These are phyloP conservation scores for Dothiorella sarmentorum DNA, from an alignment of 2,329 filamentous ascomycete species.

Conservation along the genomic window DNA sequence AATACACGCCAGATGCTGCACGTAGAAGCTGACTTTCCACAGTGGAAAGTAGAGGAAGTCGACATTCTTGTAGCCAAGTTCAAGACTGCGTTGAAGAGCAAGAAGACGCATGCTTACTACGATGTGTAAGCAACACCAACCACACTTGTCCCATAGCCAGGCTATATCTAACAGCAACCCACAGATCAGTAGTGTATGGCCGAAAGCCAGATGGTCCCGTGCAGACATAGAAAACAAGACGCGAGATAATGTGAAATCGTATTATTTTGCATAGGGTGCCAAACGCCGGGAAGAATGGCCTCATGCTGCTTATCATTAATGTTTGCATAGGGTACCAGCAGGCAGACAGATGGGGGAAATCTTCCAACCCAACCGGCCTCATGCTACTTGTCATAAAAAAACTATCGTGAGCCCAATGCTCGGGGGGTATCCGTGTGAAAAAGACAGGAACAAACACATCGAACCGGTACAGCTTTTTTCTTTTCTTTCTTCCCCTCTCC, in stretches of 20 bases:
- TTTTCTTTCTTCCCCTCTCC: background rate
- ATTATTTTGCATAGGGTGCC: background rate
- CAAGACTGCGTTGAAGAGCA: constrained; percentile 1
- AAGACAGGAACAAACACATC: background rate
- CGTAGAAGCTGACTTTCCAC: too few species aligned
- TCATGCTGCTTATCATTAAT: constrained; percentile 11
- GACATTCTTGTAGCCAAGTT: background rate
- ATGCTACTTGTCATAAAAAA: constrained; percentile 5
- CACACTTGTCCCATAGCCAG: background rate
- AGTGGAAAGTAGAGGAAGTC: constrained; percentile 14
- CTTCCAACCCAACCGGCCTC: background rate
- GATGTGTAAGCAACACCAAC: background rate
- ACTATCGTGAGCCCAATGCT: background rate
- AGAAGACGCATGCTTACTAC: constrained; percentile 3
- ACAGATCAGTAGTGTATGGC: background rate
- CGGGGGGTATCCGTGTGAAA: constrained; percentile 4
- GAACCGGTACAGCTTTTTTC: too few species aligned
- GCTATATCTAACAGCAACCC: background rate
- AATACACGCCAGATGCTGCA: too few species aligned
- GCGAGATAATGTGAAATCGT: background rate
- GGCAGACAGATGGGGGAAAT: background rate
- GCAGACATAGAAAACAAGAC: background rate
- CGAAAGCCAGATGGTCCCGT: background rate
- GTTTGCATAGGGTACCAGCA: background rate
- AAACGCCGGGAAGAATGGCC: background rate